Percentiles rank a stretch among this genome's conserved stretches.
phyloP scores from a whole-genome alignment of 2,329 filamentous ascomycete genomes.

The Nothomitra cinnamomea region DNA sequence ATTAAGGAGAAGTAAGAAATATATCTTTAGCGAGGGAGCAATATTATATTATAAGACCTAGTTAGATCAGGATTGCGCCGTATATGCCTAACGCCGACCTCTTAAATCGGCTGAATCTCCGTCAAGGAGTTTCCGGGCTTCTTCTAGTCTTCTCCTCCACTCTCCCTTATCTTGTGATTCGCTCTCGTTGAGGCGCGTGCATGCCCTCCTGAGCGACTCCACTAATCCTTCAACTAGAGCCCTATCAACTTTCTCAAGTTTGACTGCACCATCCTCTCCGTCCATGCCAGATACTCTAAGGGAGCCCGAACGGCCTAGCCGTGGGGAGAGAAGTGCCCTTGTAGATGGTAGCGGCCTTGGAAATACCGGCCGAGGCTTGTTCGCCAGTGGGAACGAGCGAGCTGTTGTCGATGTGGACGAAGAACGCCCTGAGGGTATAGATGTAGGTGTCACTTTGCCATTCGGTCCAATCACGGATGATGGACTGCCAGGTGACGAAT shows the following conservation, averaged over 20 bases:
- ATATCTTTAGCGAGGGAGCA: too few species aligned
- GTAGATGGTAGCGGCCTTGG: conserved; percentile 1
- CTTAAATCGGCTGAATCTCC: background rate
- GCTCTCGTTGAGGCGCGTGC: background rate
- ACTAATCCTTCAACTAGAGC: background rate
- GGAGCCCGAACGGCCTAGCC: background rate
- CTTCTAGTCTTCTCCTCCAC: conserved; percentile 3
- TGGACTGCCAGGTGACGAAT: background rate
- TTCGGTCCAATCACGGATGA: background rate
- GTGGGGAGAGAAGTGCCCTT: background rate
- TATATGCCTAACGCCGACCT: background rate
- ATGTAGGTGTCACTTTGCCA: background rate
- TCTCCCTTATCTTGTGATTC: background rate
- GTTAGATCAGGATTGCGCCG: background rate
- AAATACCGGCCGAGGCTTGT: background rate
- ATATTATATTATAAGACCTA: too few species aligned
- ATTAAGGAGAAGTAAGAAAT: too few species aligned
- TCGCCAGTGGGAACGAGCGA: background rate
- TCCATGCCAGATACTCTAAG: background rate
- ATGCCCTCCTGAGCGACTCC: background rate
- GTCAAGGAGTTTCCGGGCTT: conserved; percentile 1
- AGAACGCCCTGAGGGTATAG: background rate
- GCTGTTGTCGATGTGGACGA: background rate
- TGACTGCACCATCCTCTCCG: background rate
- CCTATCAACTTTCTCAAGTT: background rate